A percentile compares a stretch with the other conserved stretches of the same genome.
These are phyloP conservation scores for Aspergillus hancockii DNA, from an alignment of 495 filamentous ascomycete genomes.

Conservation along the genomic window DNA sequence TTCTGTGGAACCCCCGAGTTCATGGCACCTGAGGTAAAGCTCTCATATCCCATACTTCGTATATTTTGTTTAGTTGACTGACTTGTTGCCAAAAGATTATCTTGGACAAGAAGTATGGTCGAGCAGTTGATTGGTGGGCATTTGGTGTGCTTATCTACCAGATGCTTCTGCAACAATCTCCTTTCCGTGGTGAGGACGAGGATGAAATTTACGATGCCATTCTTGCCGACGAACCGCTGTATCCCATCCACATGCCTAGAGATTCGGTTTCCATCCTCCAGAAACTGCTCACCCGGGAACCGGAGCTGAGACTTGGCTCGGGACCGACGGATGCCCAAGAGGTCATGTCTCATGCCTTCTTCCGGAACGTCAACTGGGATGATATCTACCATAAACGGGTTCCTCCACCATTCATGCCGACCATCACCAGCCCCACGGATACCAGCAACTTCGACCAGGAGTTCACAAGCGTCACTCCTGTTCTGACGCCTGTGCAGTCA, in stretches of 20 bases:
- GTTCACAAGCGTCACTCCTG: constrained; percentile 97
- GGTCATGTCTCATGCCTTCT: constrained; percentile 99
- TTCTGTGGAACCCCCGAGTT: constrained; percentile 99
- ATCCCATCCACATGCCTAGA: constrained; percentile 98
- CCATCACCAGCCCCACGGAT: constrained; percentile 88
- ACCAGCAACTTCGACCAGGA: constrained; percentile 99
- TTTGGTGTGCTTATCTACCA: constrained; percentile 99
- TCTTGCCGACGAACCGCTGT: constrained; percentile 94
- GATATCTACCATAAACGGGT: constrained; percentile 95
- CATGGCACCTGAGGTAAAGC: constrained; percentile 92
- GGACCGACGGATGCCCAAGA: constrained; percentile 98
- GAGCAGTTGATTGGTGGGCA: constrained; percentile 99
- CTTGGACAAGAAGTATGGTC: constrained; percentile 96
- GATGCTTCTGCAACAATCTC: constrained; percentile 98
- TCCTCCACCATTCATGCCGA: constrained; percentile 82
- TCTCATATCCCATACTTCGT: background rate
- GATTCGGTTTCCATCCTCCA: constrained; percentile 97
- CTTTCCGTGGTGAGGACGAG: constrained; percentile 98
- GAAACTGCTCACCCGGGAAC: constrained; percentile 94
- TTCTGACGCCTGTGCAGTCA: constrained; percentile 94
- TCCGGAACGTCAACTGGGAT: constrained; percentile 97
- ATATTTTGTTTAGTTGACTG: constrained; percentile 10
- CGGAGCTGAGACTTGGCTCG: constrained; percentile 86
- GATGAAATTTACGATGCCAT: constrained; percentile 99
- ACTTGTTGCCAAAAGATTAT: constrained; percentile 70